A percentile compares a stretch with the other conserved stretches of the same genome.
phyloP scores from a whole-genome alignment of 805 yeast genomes.

The Myxozyma lipomycoides region DNA sequence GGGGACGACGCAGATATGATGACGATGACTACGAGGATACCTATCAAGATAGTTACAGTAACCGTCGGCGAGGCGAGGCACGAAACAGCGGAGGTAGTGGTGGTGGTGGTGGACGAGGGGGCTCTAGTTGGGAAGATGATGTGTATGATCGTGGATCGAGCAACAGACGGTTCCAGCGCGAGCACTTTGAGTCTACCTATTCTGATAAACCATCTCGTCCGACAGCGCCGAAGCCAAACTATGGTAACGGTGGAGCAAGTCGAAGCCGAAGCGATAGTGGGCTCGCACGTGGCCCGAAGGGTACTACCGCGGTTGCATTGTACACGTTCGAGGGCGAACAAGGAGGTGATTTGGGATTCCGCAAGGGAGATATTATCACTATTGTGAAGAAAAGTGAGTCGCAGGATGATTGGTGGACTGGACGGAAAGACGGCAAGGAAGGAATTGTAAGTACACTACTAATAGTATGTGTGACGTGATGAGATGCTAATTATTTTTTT shows the following conservation, averaged over 20 bases:
- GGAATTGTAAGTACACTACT: constrained; percentile 57
- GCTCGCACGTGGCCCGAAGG: constrained; percentile 28
- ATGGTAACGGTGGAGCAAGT: constrained; percentile 13
- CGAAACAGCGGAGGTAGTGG: constrained; percentile 28
- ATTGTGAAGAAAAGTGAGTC: constrained; percentile 82
- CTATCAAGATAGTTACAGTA: constrained; percentile 43
- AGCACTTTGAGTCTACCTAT: constrained; percentile 43
- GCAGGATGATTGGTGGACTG: constrained; percentile 98
- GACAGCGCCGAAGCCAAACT: constrained; percentile 43
- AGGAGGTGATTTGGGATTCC: constrained; percentile 86
- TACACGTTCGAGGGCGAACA: constrained; percentile 89
- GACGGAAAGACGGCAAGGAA: constrained; percentile 72
- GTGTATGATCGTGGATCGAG: constrained; percentile 53
- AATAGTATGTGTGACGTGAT: too few species aligned
- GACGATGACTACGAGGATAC: constrained; percentile 26
- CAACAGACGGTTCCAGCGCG: constrained; percentile 36
- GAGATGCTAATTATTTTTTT: not conserved
- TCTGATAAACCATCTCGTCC: constrained; percentile 44
- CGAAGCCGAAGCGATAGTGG: constrained; percentile 9
- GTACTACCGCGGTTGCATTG: constrained; percentile 84
- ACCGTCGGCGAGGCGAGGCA: constrained; percentile 33
- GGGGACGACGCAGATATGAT: constrained; percentile 29
- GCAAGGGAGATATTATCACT: constrained; percentile 89
- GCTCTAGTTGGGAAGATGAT: constrained; percentile 85
- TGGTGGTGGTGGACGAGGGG: constrained; percentile 12